Base-by-base conservation (phyloP, 139 green algal species). In the Nannochloris sp. region DNA sequence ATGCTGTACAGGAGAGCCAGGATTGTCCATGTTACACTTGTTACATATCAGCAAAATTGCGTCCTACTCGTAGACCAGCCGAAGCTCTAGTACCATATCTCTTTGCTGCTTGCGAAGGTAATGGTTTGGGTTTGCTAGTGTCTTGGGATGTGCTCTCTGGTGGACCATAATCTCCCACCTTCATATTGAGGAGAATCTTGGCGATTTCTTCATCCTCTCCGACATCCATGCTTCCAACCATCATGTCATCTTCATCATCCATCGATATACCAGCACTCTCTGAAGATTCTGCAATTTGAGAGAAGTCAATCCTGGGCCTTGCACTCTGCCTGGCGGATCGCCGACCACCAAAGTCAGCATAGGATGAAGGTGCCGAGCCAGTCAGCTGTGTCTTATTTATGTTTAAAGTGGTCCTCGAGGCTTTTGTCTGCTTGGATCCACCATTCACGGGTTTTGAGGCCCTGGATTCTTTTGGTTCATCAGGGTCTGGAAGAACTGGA, bases 191-290 rank as follows among this genome's bases (percentile, higher is more conserved):
- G 3, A 66, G 26, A 40, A 66, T 45, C 33, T 55, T 16, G 26
- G 60, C 60, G 0, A 66, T 55, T 44, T 66, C 60, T 40, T 66
- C 60, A 20, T 66, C 60, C 26, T 53, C 46, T 53, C 46, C 46
- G 12, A 53, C 46, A 61, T 61, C 56, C 56, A 61, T 61, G n/a
- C 17, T 45, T 33, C 56, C 56, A n/a, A 61, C 56, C 56, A 61
- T 61, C 56, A 61, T 61, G 8, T 61, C 56, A 6, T 61, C 56
- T 55, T 61, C 56, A 2, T 61, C 56, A 23, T 45, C 56, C 30
- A 53, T 43, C n/a, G 56, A 61, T 2, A 53, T 43, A 45, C n/a
- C 56, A 43, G n/a, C 31, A 12, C 56, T 61, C 56, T 61, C 56
- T 20, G 56, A 61, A 53, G 56, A 61, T 23, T 61, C 56, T 6